Percentiles rank a stretch among this genome's conserved stretches.
phyloP scores from a whole-genome alignment of 352 stramenopile species.

The Albugo laibachii region DNA sequence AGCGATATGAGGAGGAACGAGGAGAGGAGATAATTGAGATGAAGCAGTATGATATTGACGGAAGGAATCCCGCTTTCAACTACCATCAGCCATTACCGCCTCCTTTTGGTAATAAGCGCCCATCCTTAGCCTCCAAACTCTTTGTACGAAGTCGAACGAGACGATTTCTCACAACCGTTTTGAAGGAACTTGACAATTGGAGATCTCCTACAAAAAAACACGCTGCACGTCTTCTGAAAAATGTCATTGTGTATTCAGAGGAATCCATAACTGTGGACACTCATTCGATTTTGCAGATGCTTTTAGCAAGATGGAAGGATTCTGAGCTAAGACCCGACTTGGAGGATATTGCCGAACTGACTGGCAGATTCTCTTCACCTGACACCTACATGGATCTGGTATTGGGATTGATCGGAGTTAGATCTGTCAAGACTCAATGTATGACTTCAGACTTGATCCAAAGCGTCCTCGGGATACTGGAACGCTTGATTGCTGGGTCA shows the following conservation, averaged over 20 bases:
- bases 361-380: constrained; percentile 34
- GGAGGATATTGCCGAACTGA: constrained; percentile 29
- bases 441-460: constrained; percentile 10
- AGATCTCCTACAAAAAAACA: constrained; percentile 56
- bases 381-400: constrained; percentile 49
- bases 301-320: constrained; percentile 28
- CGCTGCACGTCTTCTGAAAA: constrained; percentile 76
- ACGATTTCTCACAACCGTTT: constrained; percentile 75
- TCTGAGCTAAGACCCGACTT: constrained; percentile 1
- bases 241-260: constrained; percentile 85
- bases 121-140: constrained; percentile 77
- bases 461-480: constrained; percentile 24
- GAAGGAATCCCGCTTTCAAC: constrained; percentile 70
- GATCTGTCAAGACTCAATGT: constrained; percentile 18
- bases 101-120: constrained; percentile 53
- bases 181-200: constrained; percentile 87
- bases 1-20: constrained; percentile 42
- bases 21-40: constrained; percentile 81
- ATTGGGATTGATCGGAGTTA: constrained; percentile 30
- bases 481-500: constrained; percentile 27
- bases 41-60: constrained; percentile 89
- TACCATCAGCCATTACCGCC: constrained; percentile 53
- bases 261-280: constrained; percentile 85
- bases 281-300: constrained; percentile 43
- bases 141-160: constrained; percentile 80